Conservation (phyloP, 2,329 filamentous ascomycete genomes). For the Epichloe gansuensis region DNA sequence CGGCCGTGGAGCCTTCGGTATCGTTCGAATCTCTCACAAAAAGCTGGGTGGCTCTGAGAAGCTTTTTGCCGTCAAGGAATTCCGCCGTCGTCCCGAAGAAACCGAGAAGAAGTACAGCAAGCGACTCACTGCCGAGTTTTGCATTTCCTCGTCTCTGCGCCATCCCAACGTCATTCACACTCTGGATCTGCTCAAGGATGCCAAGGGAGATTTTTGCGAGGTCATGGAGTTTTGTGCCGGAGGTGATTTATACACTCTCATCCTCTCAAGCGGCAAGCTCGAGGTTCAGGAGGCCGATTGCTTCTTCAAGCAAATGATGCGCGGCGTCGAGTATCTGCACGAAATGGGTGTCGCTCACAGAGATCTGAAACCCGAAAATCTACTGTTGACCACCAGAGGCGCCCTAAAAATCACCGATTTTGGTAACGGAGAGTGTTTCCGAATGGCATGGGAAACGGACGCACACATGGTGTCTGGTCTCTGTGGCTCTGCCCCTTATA, state of each 20-base stretch:
- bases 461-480: conserved; percentile 96
- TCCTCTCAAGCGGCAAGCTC: conserved; percentile 81
- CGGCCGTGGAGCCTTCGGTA: conserved; percentile 89
- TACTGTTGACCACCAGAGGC: conserved; percentile 83
- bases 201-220: conserved; percentile 95
- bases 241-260: conserved; percentile 86
- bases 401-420: conserved; percentile 97
- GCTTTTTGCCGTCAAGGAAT: conserved; percentile 95
- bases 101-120: conserved; percentile 97
- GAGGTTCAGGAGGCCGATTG: conserved; percentile 91
- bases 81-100: conserved; percentile 85
- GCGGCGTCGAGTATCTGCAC: conserved; percentile 96
- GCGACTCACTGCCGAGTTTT: conserved; percentile 91
- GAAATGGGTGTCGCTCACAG: conserved; percentile 98
- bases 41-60: conserved; percentile 77
- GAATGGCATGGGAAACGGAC: conserved; percentile 98
- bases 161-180: conserved; percentile 98
- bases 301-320: conserved; percentile 99
- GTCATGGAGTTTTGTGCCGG: conserved; percentile 99
- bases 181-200: conserved; percentile 84
- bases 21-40: conserved; percentile 96
- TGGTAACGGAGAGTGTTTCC: conserved; percentile 96
- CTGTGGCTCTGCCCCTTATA: conserved; percentile 93
- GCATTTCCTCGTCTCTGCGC: conserved; percentile 90
- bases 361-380: conserved; percentile 92